Evolutionary conservation across 305 asterid species (phyloP), one percentile per base, ranked within the genome.

Genomic region (Striga hermonthica): DNA sequence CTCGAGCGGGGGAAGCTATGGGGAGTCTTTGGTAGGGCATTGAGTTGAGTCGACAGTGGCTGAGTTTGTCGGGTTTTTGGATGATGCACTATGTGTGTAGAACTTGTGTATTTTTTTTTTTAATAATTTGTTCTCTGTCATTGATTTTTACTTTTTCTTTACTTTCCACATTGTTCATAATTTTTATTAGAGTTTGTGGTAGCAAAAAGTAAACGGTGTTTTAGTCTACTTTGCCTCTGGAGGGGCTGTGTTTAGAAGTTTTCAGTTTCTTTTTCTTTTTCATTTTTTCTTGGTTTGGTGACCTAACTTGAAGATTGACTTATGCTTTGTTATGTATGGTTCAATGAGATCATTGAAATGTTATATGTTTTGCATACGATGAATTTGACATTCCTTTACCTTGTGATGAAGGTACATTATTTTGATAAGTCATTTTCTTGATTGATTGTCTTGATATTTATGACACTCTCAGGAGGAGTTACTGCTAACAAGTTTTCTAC

Each of bases 21-120:
- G 98, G 87, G 93, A 47, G 89, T 91, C 62, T 81, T 91, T 54
- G 68, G 76, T 43, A 75, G 87, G 87, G 72, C 73, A 72, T 49
- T 83, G 68, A 79, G 56, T 43, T 52, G 62, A 57, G 31, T 7
- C 12, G 47, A 43, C 0, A 3, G 49, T 40, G 44, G 22, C 9
- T 3, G 14, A 55, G 61, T 63, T 47, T 62, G 64, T 22, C 28
- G 56, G 53, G 15, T 41, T 64, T 57, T 64, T 57, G 49, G 55
- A 60, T 45, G 39, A 41, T 57, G 43, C 62, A 37, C 45, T 49
- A 74, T 53, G 72, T 69, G 61, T 78, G 83, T 78, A 79, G 57
- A 73, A 75, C 71, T 65, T 72, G 60, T 59, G 22, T 39, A 40
- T 69, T 65, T 12, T 57, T 67, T 53, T 45, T 11, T 22, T 47